These are phyloP conservation scores for Dipteronia sinensis DNA, from an alignment of 345 rosid genomes.

Conservation along the genomic window DNA sequence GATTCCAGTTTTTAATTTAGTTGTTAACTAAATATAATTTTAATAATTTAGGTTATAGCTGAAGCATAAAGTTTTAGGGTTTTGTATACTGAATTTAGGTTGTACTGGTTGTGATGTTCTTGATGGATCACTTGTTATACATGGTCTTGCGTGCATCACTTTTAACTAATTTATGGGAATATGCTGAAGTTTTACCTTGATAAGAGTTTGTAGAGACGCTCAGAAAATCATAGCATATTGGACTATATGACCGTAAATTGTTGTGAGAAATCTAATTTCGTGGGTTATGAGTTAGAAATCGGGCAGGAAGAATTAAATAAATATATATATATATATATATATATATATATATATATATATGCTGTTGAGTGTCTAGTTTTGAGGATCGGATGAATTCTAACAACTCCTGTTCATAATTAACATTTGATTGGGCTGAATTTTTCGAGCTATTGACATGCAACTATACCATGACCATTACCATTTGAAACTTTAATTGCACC, in stretches of 20 bases:
- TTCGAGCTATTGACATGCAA: neutral
- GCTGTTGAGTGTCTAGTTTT: neutral
- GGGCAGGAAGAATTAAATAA: neutral
- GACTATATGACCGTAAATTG: neutral
- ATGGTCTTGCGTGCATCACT: neutral
- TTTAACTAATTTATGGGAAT: neutral
- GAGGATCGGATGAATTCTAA: neutral
- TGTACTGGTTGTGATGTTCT: neutral
- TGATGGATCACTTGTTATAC: neutral
- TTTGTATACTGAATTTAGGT: neutral
- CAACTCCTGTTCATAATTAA: neutral
- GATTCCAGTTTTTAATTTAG: neutral
- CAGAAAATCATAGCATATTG: neutral
- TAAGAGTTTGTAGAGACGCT: neutral
- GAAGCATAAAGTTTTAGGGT: neutral
- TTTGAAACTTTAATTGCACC: neutral
- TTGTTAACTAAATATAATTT: conserved; percentile 1
- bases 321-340: too few species aligned
- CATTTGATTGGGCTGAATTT: neutral
- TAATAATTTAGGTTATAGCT: neutral
- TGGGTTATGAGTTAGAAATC: neutral
- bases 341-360: neutral
- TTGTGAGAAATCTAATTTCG: neutral
- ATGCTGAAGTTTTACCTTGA: neutral
- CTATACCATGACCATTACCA: neutral